A percentile compares a stretch with the other conserved stretches of the same genome.
Conservation (phyloP, 306 rosid species). For the Carpinus fangiana region DNA sequence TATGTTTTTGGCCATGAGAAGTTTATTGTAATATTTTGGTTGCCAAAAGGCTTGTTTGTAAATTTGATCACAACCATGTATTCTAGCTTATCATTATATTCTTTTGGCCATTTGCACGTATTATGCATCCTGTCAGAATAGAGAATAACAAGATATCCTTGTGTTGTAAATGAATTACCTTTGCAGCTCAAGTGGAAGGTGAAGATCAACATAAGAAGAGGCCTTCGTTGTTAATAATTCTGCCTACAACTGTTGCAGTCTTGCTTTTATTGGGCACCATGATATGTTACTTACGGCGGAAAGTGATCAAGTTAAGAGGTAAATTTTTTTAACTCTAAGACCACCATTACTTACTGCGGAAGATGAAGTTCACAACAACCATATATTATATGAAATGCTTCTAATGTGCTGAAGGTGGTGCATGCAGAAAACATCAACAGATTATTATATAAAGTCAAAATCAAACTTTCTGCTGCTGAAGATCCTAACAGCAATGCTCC, state of each 20-base stretch:
- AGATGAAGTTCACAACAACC: background rate
- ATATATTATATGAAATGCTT: background rate
- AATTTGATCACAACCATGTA: background rate
- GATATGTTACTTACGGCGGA: background rate
- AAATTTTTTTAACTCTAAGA: background rate
- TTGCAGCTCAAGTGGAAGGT: constrained; percentile 22
- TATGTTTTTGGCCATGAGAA: background rate
- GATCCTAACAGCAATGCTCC: constrained; percentile 22
- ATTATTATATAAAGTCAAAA: constrained; percentile 2
- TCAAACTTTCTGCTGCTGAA: background rate
- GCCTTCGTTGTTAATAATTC: constrained; percentile 4
- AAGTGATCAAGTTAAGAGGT: constrained; percentile 5
- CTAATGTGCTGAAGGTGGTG: background rate
- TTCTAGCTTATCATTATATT: too few species aligned
- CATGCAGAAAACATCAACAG: background rate
- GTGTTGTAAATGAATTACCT: background rate
- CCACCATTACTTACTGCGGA: background rate
- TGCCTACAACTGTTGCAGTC: background rate
- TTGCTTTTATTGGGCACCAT: background rate
- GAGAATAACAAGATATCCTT: too few species aligned
- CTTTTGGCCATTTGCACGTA: background rate
- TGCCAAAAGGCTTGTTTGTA: background rate
- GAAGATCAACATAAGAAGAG: constrained; percentile 5
- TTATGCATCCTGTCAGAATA: too few species aligned
- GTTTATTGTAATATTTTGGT: background rate